Evolutionary conservation across 352 stramenopile species (phyloP), one percentile per base, ranked within the genome.

Genomic region (Phytophthora europaea): DNA sequence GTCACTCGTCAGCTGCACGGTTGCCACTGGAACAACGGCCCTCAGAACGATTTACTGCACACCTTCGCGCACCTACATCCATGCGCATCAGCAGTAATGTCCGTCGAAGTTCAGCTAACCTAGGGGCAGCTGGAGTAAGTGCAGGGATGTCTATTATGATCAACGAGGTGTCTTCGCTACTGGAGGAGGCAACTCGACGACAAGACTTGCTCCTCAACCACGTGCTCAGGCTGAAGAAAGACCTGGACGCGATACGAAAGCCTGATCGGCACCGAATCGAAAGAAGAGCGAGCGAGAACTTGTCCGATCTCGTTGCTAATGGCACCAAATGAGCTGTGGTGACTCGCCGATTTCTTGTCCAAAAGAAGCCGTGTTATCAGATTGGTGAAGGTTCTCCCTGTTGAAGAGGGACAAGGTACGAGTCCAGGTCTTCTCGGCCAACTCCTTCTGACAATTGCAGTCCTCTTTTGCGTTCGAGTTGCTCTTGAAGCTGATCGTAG

Each of bases 401-500:
- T 64, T 70, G 60, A 10, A 81, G 31, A 54, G 75, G 66, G 34
- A 57, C 38, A n/a, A 81, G 36, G 56, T 67, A 79, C 13, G 36
- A 64, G 3, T 69, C 58, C 9, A 81, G 4, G 26, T 76, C 71
- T 45, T 22, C 31, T n/a, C 60, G 62, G 16, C 65, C 61, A 22
- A 56, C 60, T 40, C 43, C 62, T 12, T 75, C 64, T 6, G 70
- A 20, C 7, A 78, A 52, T 13, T 34, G 28, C 3, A 93, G 53
- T 18, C 78, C 78, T 16, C 87, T 81, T 75, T 93, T 94, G 16
- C 31, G 54, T 66, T 94, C 82, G 0, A 95, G 61, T 23, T 77
- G 65, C 48, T 71, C 48, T 67, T 95, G 87, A 47, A 79, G 76
- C 45, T 77, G 56, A 13, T 95, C 85, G 65, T 90, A 93, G 58